Conservation (phyloP, 2,329 filamentous ascomycete genomes). For the Beauveria sp. region DNA sequence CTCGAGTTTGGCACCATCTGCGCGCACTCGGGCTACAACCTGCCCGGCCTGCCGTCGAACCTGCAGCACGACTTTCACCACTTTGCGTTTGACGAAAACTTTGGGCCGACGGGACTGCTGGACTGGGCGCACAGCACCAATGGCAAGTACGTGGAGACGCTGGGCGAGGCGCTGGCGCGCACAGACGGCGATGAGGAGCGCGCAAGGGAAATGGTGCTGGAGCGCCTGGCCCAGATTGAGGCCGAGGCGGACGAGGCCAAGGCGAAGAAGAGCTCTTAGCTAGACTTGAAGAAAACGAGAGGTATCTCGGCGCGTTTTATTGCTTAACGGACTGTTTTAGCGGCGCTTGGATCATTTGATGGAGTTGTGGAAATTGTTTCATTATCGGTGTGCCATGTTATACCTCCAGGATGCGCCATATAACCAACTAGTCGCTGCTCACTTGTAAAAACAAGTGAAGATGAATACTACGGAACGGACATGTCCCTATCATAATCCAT, state of each 20-base stretch:
- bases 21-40: slow-evolving; percentile 13
- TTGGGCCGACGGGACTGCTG: slow-evolving; percentile 13
- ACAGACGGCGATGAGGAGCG: slow-evolving; percentile 14
- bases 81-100: slow-evolving; percentile 17
- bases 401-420: not conserved
- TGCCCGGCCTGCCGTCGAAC: slow-evolving; percentile 12
- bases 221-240: slow-evolving; percentile 13
- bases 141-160: slow-evolving; percentile 9
- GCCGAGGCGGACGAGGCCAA: slow-evolving; percentile 5
- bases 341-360: not conserved
- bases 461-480: not conserved
- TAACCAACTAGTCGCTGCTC: not conserved
- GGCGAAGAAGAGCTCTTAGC: not conserved
- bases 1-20: slow-evolving; percentile 15
- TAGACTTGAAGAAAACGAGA: not conserved
- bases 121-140: slow-evolving; percentile 13
- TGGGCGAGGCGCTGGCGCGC: slow-evolving; percentile 11
- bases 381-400: not conserved
- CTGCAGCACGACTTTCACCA: slow-evolving; percentile 17
- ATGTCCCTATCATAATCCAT: not conserved
- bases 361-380: not conserved
- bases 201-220: slow-evolving; percentile 13
- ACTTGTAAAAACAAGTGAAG: not conserved
- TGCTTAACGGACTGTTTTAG: not conserved
- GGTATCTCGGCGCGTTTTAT: no score